Evolutionary conservation across 805 yeast genomes (phyloP).

Genomic region (Saccharomycopsis schoenii): DNA sequence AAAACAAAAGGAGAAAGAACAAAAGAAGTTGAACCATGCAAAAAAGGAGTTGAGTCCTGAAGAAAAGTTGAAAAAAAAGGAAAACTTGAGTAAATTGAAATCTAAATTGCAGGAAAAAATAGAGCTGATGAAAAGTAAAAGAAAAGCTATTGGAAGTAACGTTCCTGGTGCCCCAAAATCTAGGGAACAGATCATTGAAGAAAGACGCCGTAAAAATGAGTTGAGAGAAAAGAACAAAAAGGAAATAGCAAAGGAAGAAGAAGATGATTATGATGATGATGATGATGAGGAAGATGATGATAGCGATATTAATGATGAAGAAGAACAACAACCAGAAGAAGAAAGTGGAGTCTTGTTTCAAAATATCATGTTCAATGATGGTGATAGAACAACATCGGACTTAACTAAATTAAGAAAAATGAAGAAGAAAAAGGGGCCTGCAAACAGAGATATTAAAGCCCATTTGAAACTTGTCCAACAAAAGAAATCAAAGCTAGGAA

Average conservation of each 20-base stretch:
- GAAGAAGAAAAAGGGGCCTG: conserved; percentile 70
- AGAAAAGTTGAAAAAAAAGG: conserved; percentile 40
- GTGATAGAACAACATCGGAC: conserved; percentile 70
- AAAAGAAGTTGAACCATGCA: conserved; percentile 29
- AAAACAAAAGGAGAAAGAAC: conserved; percentile 20
- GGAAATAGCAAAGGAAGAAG: conserved; percentile 29
- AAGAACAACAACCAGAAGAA: conserved; percentile 26
- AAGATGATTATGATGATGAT: conserved; percentile 24
- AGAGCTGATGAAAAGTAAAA: conserved; percentile 54
- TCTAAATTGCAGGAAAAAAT: conserved; percentile 74
- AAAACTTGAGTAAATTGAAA: conserved; percentile 56
- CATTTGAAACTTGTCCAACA: conserved; percentile 70
- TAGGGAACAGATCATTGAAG: conserved; percentile 68
- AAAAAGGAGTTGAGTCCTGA: conserved; percentile 32
- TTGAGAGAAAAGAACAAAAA: conserved; percentile 26
- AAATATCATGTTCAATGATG: conserved; percentile 74
- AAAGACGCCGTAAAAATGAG: conserved; percentile 40
- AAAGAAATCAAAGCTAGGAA: conserved; percentile 53
- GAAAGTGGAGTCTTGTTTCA: conserved; percentile 55
- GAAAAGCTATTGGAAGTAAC: conserved; percentile 87
- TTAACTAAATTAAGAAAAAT: conserved; percentile 45
- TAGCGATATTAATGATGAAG: conserved; percentile 22
- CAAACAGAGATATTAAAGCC: conserved; percentile 73
- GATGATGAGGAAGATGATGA: conserved; percentile 20
- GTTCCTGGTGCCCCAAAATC: conserved; percentile 75